A percentile compares a stretch with the other conserved stretches of the same genome.
Evolutionary conservation across 192 early-diverging fungal species (phyloP).

Genomic region (Entomortierella lignicola): DNA sequence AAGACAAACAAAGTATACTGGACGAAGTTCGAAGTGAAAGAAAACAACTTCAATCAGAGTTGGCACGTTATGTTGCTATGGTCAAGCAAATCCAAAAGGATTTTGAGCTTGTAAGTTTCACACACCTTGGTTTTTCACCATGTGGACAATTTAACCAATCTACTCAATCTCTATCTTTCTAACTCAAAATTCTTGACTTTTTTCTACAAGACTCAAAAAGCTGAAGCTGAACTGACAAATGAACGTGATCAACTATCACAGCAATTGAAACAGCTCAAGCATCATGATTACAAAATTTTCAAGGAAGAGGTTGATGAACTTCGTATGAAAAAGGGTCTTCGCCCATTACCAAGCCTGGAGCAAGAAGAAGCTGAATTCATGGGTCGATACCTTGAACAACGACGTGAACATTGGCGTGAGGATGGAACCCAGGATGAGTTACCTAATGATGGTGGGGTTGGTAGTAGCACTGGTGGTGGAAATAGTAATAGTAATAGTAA

Average conservation of each 20-base stretch:
- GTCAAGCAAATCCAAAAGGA: conserved; percentile 48
- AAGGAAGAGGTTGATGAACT: conserved; percentile 49
- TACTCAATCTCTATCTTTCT: background rate
- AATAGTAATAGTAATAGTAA: background rate
- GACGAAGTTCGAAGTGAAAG: conserved; percentile 36
- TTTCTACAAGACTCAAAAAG: conserved; percentile 16
- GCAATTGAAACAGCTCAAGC: conserved; percentile 21
- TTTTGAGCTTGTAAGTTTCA: conserved; percentile 34
- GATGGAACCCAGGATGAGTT: conserved; percentile 8
- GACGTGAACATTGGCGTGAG: conserved; percentile 42
- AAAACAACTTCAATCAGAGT: conserved; percentile 35
- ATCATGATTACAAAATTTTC: conserved; percentile 34
- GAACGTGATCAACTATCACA: conserved; percentile 49
- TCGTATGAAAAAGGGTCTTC: conserved; percentile 22
- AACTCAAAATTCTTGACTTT: background rate
- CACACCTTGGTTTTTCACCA: too few species aligned
- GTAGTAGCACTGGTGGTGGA: background rate
- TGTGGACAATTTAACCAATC: too few species aligned
- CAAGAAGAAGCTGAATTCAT: conserved; percentile 45
- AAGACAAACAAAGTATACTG: conserved; percentile 39
- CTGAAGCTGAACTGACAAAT: conserved; percentile 30
- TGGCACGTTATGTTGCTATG: conserved; percentile 36
- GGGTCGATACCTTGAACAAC: conserved; percentile 43
- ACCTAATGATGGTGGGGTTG: background rate
- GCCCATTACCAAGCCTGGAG: conserved; percentile 27